These are phyloP conservation scores for Atkinsonella texensis DNA, from an alignment of 2,329 filamentous ascomycete genomes.

Conservation along the genomic window DNA sequence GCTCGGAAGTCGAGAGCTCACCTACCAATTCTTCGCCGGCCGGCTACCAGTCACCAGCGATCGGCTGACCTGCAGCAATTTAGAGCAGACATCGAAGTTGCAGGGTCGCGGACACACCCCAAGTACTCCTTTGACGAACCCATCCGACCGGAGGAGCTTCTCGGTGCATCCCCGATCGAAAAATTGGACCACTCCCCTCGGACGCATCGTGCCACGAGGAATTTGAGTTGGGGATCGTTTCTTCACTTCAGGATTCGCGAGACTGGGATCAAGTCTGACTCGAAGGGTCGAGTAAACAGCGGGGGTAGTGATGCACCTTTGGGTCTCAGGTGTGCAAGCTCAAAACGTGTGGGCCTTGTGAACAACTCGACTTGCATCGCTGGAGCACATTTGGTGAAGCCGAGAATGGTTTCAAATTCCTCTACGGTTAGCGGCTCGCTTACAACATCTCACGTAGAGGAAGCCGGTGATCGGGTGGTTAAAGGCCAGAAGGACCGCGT, in stretches of 20 bases:
- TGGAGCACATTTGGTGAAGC: conserved; percentile 24
- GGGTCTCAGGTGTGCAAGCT: conserved; percentile 11
- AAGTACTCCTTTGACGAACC: conserved; percentile 25
- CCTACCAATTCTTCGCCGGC: conserved; percentile 54
- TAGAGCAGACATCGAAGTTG: conserved; percentile 18
- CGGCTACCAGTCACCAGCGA: conserved; percentile 69
- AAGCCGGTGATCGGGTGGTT: conserved; percentile 6
- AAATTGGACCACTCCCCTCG: conserved; percentile 8
- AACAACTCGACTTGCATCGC: conserved; percentile 11
- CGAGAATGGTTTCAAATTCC: conserved; percentile 21
- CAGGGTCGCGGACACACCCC: conserved; percentile 14
- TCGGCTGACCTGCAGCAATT: conserved; percentile 55
- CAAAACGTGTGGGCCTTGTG: conserved; percentile 17
- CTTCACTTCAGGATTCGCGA: conserved; percentile 34
- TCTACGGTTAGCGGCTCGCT: conserved; percentile 13
- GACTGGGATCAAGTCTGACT: conserved; percentile 11
- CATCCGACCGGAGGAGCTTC: conserved; percentile 17
- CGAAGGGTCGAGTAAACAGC: conserved; percentile 12
- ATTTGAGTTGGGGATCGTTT: conserved; percentile 39
- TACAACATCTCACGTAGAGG: conserved; percentile 14
- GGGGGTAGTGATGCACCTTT: conserved; percentile 13
- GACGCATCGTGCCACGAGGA: neutral
- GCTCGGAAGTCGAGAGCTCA: conserved; percentile 45
- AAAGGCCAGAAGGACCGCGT: conserved; percentile 7
- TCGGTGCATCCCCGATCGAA: conserved; percentile 16